These are phyloP conservation scores for Beauveria caledonica DNA, from an alignment of 2,329 filamentous ascomycete species.

Conservation along the genomic window DNA sequence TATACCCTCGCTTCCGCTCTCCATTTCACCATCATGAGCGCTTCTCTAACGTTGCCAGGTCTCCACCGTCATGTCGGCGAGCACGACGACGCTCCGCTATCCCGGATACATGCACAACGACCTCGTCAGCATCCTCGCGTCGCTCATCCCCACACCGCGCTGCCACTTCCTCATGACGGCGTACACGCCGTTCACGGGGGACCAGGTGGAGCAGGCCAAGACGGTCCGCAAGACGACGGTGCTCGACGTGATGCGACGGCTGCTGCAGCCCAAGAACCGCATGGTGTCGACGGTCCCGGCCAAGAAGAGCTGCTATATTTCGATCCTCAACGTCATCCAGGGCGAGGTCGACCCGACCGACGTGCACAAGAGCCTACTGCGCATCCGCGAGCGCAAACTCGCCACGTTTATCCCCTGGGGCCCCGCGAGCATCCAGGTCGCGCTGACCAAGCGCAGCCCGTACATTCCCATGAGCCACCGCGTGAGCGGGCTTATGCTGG, in stretches of 20 bases:
- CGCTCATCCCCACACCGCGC: slow-evolving; percentile 88
- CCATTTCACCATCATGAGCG: too few relatives aligned
- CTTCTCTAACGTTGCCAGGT: slow-evolving; percentile 37
- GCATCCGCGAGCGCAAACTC: slow-evolving; percentile 86
- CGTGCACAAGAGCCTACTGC: slow-evolving; percentile 93
- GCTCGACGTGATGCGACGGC: slow-evolving; percentile 89
- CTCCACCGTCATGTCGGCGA: slow-evolving; percentile 97
- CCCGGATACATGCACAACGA: slow-evolving; percentile 99
- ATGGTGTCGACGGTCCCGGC: slow-evolving; percentile 96
- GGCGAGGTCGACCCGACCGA: slow-evolving; percentile 97
- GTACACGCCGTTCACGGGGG: slow-evolving; percentile 94
- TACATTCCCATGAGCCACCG: slow-evolving; percentile 92
- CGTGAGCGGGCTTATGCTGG: slow-evolving; percentile 93
- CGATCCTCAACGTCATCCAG: slow-evolving; percentile 97
- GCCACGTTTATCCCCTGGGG: slow-evolving; percentile 99
- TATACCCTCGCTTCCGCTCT: not conserved
- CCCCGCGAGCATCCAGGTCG: slow-evolving; percentile 94
- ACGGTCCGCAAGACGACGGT: slow-evolving; percentile 98
- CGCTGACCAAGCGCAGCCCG: slow-evolving; percentile 90
- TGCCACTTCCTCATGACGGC: slow-evolving; percentile 98
- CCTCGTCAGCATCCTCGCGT: slow-evolving; percentile 91
- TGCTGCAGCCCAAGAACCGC: slow-evolving; percentile 95
- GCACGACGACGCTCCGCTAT: slow-evolving; percentile 91
- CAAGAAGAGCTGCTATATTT: slow-evolving; percentile 98
- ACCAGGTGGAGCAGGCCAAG: slow-evolving; percentile 94